Evolutionary conservation across 108 stramenopile species (phyloP).

Genomic region (Ochromonas danica): DNA sequence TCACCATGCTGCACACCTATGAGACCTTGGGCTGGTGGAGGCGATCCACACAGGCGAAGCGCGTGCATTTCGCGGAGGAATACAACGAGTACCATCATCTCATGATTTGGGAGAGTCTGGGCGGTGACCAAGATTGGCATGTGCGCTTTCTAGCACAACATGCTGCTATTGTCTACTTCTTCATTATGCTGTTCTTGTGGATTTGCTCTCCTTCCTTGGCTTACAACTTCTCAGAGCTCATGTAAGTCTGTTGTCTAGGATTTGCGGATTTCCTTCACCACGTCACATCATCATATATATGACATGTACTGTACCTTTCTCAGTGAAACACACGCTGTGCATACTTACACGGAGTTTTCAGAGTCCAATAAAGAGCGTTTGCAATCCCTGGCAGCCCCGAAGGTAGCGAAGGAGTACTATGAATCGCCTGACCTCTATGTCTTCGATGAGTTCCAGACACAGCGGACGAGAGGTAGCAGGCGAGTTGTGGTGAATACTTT

Average conservation of each 20-base stretch:
- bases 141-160: conserved; percentile 75
- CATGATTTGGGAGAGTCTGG: conserved; percentile 88
- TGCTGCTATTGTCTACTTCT: conserved; percentile 86
- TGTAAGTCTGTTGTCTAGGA: no score
- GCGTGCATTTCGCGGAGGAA: conserved; percentile 83
- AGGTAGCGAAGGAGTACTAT: conserved; percentile 54
- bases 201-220: conserved; percentile 55
- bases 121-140: conserved; percentile 63
- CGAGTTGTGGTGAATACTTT: conserved; percentile 32
- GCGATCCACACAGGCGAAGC: not conserved
- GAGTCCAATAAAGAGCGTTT: conserved; percentile 65
- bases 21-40: conserved; percentile 64
- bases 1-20: conserved; percentile 82
- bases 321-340: conserved; percentile 78
- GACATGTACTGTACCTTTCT: no score
- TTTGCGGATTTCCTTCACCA: no score
- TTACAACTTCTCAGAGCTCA: conserved; percentile 11
- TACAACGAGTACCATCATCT: conserved; percentile 94
- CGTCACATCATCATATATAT: no score
- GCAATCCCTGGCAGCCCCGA: conserved; percentile 60
- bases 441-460: conserved; percentile 74
- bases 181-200: conserved; percentile 70
- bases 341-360: conserved; percentile 73
- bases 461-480: not conserved
- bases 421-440: conserved; percentile 37